Percentiles rank a stretch among this genome's conserved stretches.
Conservation (phyloP, 352 stramenopile genomes). For the Halophytophthora polymorphica region DNA sequence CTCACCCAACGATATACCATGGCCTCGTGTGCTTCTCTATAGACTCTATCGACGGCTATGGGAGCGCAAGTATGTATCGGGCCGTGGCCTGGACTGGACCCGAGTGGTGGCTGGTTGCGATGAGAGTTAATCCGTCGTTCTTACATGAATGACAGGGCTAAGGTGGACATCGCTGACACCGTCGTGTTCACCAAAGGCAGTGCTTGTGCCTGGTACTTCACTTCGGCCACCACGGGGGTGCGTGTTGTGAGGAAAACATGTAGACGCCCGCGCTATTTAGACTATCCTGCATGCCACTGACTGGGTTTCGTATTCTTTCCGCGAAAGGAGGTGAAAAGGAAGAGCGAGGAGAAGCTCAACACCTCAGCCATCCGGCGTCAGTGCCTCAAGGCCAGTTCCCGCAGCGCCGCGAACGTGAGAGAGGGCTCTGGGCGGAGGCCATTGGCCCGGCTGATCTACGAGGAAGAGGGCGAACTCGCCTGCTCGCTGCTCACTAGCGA, state of each 20-base stretch:
- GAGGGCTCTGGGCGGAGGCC: slow-evolving; percentile 10
- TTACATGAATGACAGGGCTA: slow-evolving; percentile 23
- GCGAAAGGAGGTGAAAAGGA: slow-evolving; percentile 49
- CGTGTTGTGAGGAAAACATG: too few species aligned
- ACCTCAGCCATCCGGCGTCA: slow-evolving; percentile 17
- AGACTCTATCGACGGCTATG: slow-evolving; percentile 59
- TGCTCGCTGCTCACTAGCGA: slow-evolving; percentile 45
- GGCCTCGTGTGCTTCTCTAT: neutral
- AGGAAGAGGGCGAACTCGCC: slow-evolving; percentile 38
- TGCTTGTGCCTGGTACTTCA: slow-evolving; percentile 57
- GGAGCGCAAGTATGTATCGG: slow-evolving; percentile 43
- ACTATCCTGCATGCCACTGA: neutral
- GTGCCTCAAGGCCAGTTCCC: slow-evolving; percentile 33
- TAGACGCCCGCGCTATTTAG: neutral
- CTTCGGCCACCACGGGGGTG: slow-evolving; percentile 50
- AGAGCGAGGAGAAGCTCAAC: slow-evolving; percentile 23
- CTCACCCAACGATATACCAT: neutral
- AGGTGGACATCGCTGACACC: slow-evolving; percentile 59
- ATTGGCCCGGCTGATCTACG: slow-evolving; percentile 22
- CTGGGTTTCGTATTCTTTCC: neutral
- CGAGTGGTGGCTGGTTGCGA: neutral
- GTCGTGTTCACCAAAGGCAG: slow-evolving; percentile 45
- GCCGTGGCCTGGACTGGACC: too few species aligned
- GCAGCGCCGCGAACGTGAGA: neutral
- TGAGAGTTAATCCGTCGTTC: neutral